Conservation (phyloP, 495 filamentous ascomycete genomes). For the Annulohypoxylon bovei region DNA sequence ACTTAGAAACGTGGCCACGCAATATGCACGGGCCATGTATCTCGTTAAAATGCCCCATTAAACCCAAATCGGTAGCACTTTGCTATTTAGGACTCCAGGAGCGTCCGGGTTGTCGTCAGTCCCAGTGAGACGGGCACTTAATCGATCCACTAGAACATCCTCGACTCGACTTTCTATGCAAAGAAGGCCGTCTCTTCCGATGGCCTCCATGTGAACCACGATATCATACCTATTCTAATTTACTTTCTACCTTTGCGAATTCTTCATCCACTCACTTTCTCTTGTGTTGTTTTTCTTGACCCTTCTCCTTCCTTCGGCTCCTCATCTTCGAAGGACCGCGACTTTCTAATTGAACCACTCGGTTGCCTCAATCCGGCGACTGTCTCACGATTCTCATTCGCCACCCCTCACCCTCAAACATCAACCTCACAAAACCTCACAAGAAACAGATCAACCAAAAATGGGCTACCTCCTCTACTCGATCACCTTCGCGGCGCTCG, state of each 20-base stretch:
- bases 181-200: slow-evolving; percentile 36
- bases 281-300: slow-evolving; percentile 2
- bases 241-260: slow-evolving; percentile 6
- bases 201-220: slow-evolving; percentile 21
- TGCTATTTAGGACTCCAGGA: not conserved
- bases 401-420: not conserved
- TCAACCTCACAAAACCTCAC: not conserved
- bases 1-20: slow-evolving; percentile 22
- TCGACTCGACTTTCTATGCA: slow-evolving; percentile 4
- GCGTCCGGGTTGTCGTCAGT: not conserved
- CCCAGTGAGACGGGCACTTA: slow-evolving; percentile 4
- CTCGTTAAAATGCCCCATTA: slow-evolving; percentile 4
- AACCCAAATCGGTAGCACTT: not conserved
- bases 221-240: slow-evolving; percentile 12
- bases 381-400: not conserved
- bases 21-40: slow-evolving; percentile 26
- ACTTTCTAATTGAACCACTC: slow-evolving; percentile 6
- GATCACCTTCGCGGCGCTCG: slow-evolving; percentile 69
- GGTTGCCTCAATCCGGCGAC: slow-evolving; percentile 21
- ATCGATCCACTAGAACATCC: slow-evolving; percentile 9
- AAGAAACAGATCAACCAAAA: slow-evolving; percentile 8
- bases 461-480: slow-evolving; percentile 86
- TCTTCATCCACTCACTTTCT: slow-evolving; percentile 18
- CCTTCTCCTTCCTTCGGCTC: not conserved
- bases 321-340: not conserved